Percentiles rank a stretch among this genome's conserved stretches.
These are phyloP conservation scores for Peribolospora baueri DNA, from an alignment of 768 basidiomycete species.

Conservation along the genomic window DNA sequence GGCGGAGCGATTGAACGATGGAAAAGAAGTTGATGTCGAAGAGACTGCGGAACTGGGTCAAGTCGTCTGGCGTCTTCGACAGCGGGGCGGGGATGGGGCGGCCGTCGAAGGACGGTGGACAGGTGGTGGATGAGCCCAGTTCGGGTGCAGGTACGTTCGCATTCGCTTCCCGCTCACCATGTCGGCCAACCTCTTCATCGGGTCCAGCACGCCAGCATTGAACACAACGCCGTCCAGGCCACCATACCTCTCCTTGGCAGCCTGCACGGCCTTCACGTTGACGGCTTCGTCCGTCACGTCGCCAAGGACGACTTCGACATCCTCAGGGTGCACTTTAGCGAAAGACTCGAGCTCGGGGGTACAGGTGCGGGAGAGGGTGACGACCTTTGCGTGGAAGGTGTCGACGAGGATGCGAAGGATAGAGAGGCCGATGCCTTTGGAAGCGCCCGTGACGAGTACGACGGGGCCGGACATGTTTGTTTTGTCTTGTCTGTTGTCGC, in stretches of 20 bases:
- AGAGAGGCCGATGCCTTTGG: constrained; percentile 57
- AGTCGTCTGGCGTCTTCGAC: constrained; percentile 11
- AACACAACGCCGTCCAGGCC: constrained; percentile 53
- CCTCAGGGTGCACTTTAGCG: constrained; percentile 18
- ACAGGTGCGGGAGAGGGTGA: constrained; percentile 47
- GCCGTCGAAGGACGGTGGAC: constrained; percentile 19
- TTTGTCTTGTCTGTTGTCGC: too few relatives aligned
- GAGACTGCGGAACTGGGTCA: constrained; percentile 8
- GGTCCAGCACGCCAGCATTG: constrained; percentile 59
- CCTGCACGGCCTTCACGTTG: constrained; percentile 27
- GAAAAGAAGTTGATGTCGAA: constrained; percentile 83
- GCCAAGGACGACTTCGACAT: constrained; percentile 36
- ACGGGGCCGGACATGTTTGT: constrained; percentile 22
- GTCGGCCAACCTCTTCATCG: constrained; percentile 26
- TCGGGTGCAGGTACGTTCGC: too few relatives aligned
- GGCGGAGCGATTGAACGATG: constrained; percentile 41
- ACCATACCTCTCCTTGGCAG: constrained; percentile 32
- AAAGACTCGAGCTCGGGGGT: constrained; percentile 41
- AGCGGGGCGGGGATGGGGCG: constrained; percentile 33
- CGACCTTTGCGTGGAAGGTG: constrained; percentile 39
- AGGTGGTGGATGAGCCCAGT: constrained; percentile 23
- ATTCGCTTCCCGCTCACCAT: constrained; percentile 18
- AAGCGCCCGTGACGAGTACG: constrained; percentile 64
- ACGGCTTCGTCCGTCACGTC: constrained; percentile 30
- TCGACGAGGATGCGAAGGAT: constrained; percentile 40